Evolutionary conservation across 371 early-diverging fungal genomes (phyloP).

Genomic region (Vairimorpha ceranae): DNA sequence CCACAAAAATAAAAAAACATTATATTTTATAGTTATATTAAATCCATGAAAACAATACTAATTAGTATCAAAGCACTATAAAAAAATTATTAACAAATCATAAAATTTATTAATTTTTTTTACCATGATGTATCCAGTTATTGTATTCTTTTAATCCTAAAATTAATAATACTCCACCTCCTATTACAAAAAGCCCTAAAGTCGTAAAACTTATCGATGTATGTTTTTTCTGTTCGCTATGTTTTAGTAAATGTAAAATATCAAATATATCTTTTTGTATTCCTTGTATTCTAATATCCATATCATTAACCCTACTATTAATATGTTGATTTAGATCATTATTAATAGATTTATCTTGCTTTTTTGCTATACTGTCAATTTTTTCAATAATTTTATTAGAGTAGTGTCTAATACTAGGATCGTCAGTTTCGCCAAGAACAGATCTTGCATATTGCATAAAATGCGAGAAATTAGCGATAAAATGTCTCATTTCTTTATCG

Average conservation of each 20-base stretch:
- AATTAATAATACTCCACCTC: not conserved
- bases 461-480: constrained; percentile 55
- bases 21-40: too few species aligned
- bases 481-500: constrained; percentile 55
- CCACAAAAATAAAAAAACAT: too few species aligned
- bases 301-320: constrained; percentile 26
- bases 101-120: not conserved
- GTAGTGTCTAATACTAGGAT: constrained; percentile 40
- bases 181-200: constrained; percentile 9
- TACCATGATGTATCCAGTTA: not conserved
- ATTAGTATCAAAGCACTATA: too few species aligned
- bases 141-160: constrained; percentile 16
- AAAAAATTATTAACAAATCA: too few species aligned
- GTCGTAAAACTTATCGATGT: constrained; percentile 5
- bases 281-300: constrained; percentile 27
- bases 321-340: not conserved
- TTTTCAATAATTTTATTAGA: constrained; percentile 40
- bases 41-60: too few species aligned
- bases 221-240: not conserved
- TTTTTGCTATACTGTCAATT: constrained; percentile 37
- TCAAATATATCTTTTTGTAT: constrained; percentile 31
- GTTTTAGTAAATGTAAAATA: not conserved
- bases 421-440: constrained; percentile 54
- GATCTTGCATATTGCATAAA: constrained; percentile 52
- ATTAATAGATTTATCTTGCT: constrained; percentile 32